phyloP scores from a whole-genome alignment of 148 eudicot genomes.

The Vaccinium corymbosum region DNA sequence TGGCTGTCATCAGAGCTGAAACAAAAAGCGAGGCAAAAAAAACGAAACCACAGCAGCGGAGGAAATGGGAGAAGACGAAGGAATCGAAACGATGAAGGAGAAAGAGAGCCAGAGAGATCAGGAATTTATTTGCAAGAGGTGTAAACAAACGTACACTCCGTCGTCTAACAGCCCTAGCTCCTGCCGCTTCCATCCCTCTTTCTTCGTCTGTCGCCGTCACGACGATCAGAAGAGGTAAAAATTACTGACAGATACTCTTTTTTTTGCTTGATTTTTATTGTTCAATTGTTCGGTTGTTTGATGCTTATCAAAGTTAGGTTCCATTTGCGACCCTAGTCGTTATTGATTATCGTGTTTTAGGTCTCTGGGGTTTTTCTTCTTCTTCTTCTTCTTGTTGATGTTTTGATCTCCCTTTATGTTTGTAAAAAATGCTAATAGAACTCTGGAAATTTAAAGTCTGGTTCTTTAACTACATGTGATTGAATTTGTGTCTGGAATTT shows the following conservation, averaged over 20 bases:
- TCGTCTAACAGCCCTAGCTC: constrained; percentile 56
- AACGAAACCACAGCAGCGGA: not conserved
- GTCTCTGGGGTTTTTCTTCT: not conserved
- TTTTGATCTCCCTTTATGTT: not conserved
- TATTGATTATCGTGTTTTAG: not conserved
- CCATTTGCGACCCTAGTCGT: not conserved
- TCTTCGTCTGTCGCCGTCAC: constrained; percentile 96
- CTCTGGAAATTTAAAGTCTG: not conserved
- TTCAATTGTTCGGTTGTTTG: not conserved
- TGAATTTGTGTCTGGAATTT: not conserved
- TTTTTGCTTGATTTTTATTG: not conserved
- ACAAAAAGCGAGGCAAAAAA: not conserved
- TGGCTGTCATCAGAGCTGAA: too few species aligned
- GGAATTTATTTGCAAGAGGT: constrained; percentile 54
- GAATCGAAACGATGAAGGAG: constrained; percentile 8
- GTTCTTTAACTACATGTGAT: not conserved
- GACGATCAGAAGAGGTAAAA: constrained; percentile 84
- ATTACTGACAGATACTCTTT: not conserved
- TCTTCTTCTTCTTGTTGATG: not conserved
- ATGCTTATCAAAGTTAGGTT: not conserved
- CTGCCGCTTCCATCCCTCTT: constrained; percentile 85
- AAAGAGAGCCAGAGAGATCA: constrained; percentile 14
- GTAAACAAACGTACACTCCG: constrained; percentile 45
- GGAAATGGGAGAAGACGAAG: not conserved
- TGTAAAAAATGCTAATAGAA: not conserved